Base-by-base conservation (phyloP, 345 rosid genomes). In the Erysimum cheiranthoides region DNA sequence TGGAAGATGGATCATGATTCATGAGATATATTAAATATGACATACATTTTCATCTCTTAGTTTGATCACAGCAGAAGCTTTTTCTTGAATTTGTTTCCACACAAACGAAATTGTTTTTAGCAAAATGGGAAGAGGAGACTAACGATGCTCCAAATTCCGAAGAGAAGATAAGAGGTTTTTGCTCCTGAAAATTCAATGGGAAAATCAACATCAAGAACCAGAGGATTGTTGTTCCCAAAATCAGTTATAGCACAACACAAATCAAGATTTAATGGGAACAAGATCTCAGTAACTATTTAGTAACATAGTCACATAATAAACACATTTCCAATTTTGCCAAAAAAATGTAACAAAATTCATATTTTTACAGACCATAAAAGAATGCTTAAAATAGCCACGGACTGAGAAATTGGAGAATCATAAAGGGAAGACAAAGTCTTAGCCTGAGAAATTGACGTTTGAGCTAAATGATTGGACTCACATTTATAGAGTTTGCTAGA, bases 41-140 rank as follows among this genome's bases (percentile, higher is more conserved):
- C 60, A 38, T 73, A 78, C 75, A 78, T 50, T 69, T 67, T 62
- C 79, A 73, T 79, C 66, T 66, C 28, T 50, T 35, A 61, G 17
- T 51, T 46, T 62, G 43, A 43, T 3, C 10, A 56, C 32, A 65
- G 18, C 21, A 31, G 8, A 59, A 71, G 7, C 25, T 17, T 42
- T 5, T 42, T 65, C 73, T 39, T 30, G 28, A 52, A 8, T 9
- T 52, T 3, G 12, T 11, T 16, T 12, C 52, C 34, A 13, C 13
- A 50, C 12, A 40, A 61, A 38, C 31, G 31, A 57, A 32, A 8
- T 4, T 13, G 12, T 57, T 32, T 57, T 32, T 31, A 4, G 4
- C 68, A 64, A 46, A 47, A 30, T 31, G 69, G 57, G 16, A 67
- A 67, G 32, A 66, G 45, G 36, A 14, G 27, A 5, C 25, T 4